These are phyloP conservation scores for Fusarium tuaranense DNA, from an alignment of 2,329 filamentous ascomycete species.

Conservation along the genomic window DNA sequence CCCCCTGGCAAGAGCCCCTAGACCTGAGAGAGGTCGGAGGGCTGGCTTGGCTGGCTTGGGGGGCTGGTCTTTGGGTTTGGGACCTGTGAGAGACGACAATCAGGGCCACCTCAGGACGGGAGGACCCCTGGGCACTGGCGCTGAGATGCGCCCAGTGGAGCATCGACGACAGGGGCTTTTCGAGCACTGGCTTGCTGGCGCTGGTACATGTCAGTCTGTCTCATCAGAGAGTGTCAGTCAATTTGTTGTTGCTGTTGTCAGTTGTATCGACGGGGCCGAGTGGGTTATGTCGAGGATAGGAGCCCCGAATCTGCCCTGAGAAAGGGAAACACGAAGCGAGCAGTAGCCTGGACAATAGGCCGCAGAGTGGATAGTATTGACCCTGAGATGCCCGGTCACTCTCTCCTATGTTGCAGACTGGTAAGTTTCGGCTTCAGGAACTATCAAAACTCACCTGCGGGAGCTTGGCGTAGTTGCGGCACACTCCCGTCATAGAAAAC, in stretches of 20 bases:
- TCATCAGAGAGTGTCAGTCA: slow-evolving; percentile 15
- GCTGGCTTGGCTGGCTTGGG: slow-evolving; percentile 7
- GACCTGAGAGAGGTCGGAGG: slow-evolving; percentile 23
- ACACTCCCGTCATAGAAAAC: slow-evolving; percentile 25
- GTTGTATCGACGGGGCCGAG: background rate
- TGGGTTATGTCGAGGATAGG: background rate
- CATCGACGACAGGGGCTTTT: slow-evolving; percentile 23
- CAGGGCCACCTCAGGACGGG: slow-evolving; percentile 30
- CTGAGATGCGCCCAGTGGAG: slow-evolving; percentile 45
- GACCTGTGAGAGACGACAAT: slow-evolving; percentile 17
- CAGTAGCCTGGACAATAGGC: background rate
- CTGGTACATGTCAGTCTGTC: slow-evolving; percentile 34
- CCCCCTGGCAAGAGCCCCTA: slow-evolving; percentile 29
- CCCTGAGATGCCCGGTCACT: background rate
- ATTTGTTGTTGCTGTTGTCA: slow-evolving; percentile 13
- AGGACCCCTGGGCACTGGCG: slow-evolving; percentile 43
- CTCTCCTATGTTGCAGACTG: slow-evolving; percentile 18
- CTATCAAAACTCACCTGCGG: slow-evolving; percentile 25
- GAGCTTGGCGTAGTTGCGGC: slow-evolving; percentile 9
- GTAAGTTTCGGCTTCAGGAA: slow-evolving; percentile 25
- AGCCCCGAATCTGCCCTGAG: slow-evolving; percentile 2
- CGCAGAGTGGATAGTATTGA: background rate
- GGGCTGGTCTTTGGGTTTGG: slow-evolving; percentile 15
- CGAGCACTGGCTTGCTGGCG: slow-evolving; percentile 22
- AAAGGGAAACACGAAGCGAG: slow-evolving; percentile 2